These are phyloP conservation scores for Trametes maxima DNA, from an alignment of 768 basidiomycete genomes.

Conservation along the genomic window DNA sequence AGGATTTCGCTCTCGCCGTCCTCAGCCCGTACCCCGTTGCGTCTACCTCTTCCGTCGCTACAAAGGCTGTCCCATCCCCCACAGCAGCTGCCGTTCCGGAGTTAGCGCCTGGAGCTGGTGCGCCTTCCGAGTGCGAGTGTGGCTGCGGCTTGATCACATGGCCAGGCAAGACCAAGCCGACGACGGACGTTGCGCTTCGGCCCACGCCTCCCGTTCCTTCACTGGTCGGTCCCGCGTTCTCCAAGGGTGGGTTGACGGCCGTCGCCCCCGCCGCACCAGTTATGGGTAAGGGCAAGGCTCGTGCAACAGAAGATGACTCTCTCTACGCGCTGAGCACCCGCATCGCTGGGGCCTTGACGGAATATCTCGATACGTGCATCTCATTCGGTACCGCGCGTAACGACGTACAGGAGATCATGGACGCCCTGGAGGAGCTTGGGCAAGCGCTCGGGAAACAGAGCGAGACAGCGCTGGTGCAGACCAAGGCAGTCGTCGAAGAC, in stretches of 20 bases:
- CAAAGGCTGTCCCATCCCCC: conserved; percentile 15
- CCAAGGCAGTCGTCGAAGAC: conserved; percentile 14
- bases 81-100: conserved; percentile 17
- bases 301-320: conserved; percentile 21
- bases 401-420: conserved; percentile 32
- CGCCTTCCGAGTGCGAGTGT: conserved; percentile 32
- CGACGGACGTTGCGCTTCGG: conserved; percentile 30
- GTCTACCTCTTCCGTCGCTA: conserved; percentile 23
- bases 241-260: conserved; percentile 18
- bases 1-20: conserved; percentile 39
- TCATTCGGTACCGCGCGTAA: conserved; percentile 14
- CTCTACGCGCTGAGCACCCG: conserved; percentile 30
- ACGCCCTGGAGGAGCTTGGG: conserved; percentile 31
- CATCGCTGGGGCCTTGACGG: conserved; percentile 29
- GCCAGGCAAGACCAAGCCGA: conserved; percentile 27
- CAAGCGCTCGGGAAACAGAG: conserved; percentile 29
- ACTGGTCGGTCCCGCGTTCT: conserved; percentile 11
- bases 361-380: conserved; percentile 27
- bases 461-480: conserved; percentile 21
- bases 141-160: conserved; percentile 35
- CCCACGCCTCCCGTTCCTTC: conserved; percentile 26
- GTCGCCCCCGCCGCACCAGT: conserved; percentile 12
- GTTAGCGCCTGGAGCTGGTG: conserved; percentile 1
- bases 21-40: conserved; percentile 34
- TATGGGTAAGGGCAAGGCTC: conserved; percentile 30